Percentiles rank a stretch among this genome's conserved stretches.
These are phyloP conservation scores for Rhipidocladum racemiflorum DNA, from an alignment of 176 grass and related monocot genomes.

Conservation along the genomic window DNA sequence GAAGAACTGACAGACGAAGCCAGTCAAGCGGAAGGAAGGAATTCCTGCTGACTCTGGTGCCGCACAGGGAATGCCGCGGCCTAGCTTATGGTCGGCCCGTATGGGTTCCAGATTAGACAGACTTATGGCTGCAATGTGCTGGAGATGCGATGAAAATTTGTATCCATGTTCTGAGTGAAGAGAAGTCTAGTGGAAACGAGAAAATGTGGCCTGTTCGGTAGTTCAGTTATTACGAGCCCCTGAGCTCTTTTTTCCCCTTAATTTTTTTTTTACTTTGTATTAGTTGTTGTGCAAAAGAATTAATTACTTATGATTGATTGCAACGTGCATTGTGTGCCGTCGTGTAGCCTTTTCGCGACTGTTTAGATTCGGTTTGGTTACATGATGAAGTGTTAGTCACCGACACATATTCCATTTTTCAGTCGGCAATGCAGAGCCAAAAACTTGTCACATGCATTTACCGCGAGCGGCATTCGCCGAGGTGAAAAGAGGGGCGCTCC, in stretches of 20 bases:
- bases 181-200: neutral
- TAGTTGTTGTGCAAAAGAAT: slow-evolving; percentile 18
- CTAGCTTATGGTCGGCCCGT: neutral
- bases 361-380: neutral
- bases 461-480: no score
- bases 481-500: no score
- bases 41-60: neutral
- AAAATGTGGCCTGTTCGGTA: slow-evolving; percentile 31
- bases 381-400: neutral
- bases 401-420: neutral
- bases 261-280: neutral
- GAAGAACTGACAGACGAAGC: slow-evolving; percentile 7
- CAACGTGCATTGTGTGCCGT: neutral
- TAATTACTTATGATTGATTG: neutral
- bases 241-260: neutral
- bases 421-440: neutral
- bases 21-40: neutral
- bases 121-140: slow-evolving; percentile 19
- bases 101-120: slow-evolving; percentile 16
- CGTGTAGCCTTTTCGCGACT: neutral
- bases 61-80: neutral
- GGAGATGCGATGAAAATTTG: neutral
- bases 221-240: neutral
- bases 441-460: no score
- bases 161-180: neutral